Evolutionary conservation across 306 rosid genomes (phyloP).

Genomic region (Dryas octopetala): DNA sequence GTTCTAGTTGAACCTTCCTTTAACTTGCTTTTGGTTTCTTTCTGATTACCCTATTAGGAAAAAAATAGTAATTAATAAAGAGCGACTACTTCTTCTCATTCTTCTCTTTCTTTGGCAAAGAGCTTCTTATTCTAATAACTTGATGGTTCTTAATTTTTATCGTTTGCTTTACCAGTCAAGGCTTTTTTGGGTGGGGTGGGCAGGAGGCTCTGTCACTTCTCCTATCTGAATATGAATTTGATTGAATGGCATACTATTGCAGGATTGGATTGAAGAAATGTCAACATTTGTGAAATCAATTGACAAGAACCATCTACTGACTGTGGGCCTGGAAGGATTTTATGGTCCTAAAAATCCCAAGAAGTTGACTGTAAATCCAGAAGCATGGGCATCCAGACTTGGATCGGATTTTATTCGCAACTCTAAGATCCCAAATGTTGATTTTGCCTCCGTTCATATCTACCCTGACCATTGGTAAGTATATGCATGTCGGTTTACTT

Average conservation of each 20-base stretch:
- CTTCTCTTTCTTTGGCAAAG: neutral
- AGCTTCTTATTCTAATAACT: neutral
- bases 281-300: conserved; percentile 72
- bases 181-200: neutral
- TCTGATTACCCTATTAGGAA: neutral
- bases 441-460: conserved; percentile 89
- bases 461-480: conserved; percentile 96
- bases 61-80: neutral
- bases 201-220: neutral
- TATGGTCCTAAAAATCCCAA: conserved; percentile 86
- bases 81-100: neutral
- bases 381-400: conserved; percentile 90
- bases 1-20: neutral
- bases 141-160: neutral
- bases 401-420: conserved; percentile 92
- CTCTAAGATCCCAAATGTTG: conserved; percentile 59
- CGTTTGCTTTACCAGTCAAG: neutral
- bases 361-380: conserved; percentile 70
- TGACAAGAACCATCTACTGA: conserved; percentile 89
- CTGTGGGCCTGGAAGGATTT: conserved; percentile 93
- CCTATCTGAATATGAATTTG: conserved; percentile 23
- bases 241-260: conserved; percentile 34
- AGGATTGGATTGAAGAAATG: conserved; percentile 99
- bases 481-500: neutral
- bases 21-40: neutral